A percentile compares a stretch with the other conserved stretches of the same genome.
These are phyloP conservation scores for Lolium rigidum DNA, from an alignment of 176 grass and related monocot genomes.

Conservation along the genomic window DNA sequence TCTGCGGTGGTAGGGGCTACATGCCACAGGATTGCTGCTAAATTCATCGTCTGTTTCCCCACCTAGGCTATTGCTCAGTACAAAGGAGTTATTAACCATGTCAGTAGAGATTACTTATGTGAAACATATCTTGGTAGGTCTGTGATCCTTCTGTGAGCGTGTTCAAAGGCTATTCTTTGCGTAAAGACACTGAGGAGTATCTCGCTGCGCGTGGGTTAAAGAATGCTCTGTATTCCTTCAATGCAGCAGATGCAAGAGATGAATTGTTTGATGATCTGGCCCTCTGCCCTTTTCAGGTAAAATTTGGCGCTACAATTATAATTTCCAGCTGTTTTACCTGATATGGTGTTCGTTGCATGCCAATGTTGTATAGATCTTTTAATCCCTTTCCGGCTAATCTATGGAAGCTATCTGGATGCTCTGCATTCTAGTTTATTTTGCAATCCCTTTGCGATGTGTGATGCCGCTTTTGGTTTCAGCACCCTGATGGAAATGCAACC, in stretches of 20 bases:
- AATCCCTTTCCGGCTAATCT: neutral
- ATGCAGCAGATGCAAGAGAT: slow-evolving; percentile 18
- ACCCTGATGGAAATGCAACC: slow-evolving; percentile 73
- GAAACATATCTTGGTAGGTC: slow-evolving; percentile 40
- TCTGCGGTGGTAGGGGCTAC: neutral
- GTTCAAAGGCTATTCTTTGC: slow-evolving; percentile 74
- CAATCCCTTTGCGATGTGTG: neutral
- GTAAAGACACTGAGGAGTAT: slow-evolving; percentile 77
- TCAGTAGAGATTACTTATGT: slow-evolving; percentile 10
- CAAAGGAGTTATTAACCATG: neutral
- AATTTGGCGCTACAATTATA: neutral
- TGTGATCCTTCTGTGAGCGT: slow-evolving; percentile 76
- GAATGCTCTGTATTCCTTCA: slow-evolving; percentile 64
- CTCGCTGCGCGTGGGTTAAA: slow-evolving; percentile 59
- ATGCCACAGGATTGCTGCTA: neutral
- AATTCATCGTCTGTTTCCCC: neutral
- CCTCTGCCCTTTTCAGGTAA: slow-evolving; percentile 44
- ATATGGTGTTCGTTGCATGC: neutral
- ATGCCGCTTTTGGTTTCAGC: slow-evolving; percentile 47
- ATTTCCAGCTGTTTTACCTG: slow-evolving; percentile 6
- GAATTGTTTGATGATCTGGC: too few relatives aligned
- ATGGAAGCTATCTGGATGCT: slow-evolving; percentile 7
- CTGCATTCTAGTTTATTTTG: neutral
- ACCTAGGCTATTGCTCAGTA: neutral
- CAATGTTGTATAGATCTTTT: neutral